phyloP scores from a whole-genome alignment of 176 grass and related monocot genomes.

The Triticum aestivum region DNA sequence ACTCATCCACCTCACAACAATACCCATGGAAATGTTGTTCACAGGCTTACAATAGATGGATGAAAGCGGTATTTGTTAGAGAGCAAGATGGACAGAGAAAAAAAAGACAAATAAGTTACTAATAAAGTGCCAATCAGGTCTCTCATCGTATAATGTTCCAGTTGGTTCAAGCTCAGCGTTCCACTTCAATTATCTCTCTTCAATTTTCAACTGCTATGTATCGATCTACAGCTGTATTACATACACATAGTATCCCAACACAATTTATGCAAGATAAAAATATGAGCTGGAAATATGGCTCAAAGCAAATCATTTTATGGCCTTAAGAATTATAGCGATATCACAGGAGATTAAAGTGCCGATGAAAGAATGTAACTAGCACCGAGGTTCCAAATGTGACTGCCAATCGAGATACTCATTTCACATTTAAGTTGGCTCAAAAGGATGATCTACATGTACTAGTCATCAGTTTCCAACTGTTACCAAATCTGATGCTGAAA shows the following conservation, averaged over 20 bases:
- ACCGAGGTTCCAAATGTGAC: too few relatives aligned
- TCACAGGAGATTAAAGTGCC: too few relatives aligned
- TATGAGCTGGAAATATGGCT: not conserved
- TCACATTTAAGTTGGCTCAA: too few relatives aligned
- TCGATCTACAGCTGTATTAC: not conserved
- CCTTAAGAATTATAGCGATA: too few relatives aligned
- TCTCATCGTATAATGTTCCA: not conserved
- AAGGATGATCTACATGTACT: not conserved
- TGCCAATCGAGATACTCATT: too few relatives aligned
- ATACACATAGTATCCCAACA: not conserved
- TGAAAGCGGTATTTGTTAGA: not conserved
- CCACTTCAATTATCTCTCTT: not conserved
- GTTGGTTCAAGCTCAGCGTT: not conserved
- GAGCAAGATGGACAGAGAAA: not conserved
- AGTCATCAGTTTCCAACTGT: not conserved
- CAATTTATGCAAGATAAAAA: not conserved
- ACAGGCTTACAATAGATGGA: not conserved
- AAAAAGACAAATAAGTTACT: too few relatives aligned
- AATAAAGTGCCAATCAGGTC: too few relatives aligned
- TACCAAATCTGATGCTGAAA: not conserved
- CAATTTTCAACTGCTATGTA: not conserved
- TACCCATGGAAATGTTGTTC: not conserved
- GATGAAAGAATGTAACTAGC: too few relatives aligned
- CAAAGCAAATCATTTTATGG: too few relatives aligned
- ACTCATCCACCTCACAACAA: too few relatives aligned